Evolutionary conservation across 2,329 filamentous ascomycete species (phyloP).

Genomic region (Dactylellina cionopaga): DNA sequence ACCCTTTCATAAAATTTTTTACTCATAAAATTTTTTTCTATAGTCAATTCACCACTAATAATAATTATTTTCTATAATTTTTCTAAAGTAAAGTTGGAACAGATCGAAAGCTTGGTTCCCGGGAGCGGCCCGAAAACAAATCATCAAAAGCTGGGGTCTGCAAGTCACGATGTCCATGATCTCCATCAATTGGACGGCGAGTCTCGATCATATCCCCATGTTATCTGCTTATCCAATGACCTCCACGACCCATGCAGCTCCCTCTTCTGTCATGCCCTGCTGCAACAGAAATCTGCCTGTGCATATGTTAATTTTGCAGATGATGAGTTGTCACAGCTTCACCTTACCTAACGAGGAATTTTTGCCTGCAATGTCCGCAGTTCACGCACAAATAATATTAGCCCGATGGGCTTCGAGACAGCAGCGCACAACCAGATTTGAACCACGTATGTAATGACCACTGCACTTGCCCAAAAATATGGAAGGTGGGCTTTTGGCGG

Average conservation of each 20-base stretch:
- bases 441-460: constrained; percentile 50
- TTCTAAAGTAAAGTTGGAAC: constrained; percentile 2
- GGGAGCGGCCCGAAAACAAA: constrained; percentile 47
- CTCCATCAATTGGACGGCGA: constrained; percentile 35
- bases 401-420: constrained; percentile 36
- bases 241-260: constrained; percentile 34
- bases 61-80: constrained; percentile 13
- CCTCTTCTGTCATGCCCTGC: constrained; percentile 42
- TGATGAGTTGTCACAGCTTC: constrained; percentile 53
- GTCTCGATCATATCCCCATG: constrained; percentile 28
- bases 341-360: constrained; percentile 51
- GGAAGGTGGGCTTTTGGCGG: constrained; percentile 39
- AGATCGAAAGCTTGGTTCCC: constrained; percentile 29
- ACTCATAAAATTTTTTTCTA: not conserved
- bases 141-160: constrained; percentile 48
- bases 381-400: constrained; percentile 50
- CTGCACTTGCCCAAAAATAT: constrained; percentile 35
- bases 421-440: constrained; percentile 31
- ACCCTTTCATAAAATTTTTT: not conserved
- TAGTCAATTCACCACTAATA: not conserved
- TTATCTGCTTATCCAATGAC: constrained; percentile 28
- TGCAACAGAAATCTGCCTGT: constrained; percentile 36
- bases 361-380: constrained; percentile 44
- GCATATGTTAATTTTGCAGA: constrained; percentile 51
- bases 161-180: constrained; percentile 37